Base-by-base conservation (phyloP, 305 asterid genomes). In the Ruellia speciosa region DNA sequence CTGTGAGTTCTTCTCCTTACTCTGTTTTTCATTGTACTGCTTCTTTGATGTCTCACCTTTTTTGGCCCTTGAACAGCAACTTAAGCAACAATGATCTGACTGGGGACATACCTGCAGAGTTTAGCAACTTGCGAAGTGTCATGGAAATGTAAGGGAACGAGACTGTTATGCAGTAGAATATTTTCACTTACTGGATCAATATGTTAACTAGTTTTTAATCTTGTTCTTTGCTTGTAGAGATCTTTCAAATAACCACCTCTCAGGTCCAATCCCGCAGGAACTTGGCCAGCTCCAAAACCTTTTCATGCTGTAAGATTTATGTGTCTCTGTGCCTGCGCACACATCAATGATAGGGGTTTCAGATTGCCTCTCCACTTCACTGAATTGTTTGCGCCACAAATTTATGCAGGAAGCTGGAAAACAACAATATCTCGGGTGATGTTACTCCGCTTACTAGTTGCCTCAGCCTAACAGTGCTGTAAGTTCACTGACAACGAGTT, bases 261-360 rank as follows among this genome's bases (percentile, higher is more conserved):
- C 94, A 1, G 97, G 99, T 47, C 69, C 77, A 12, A 77, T 93
- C 49, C 99, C 99, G 9, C 80, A 65, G 53, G 97, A 86, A 72
- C 84, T 93, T 49, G 75, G 84, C 56, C 97, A 89, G 74, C 99
- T 93, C 70, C 97, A 83, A 64, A 88, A 81, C 68, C 71, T 93
- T 15, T 82, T 78, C 77, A 55, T 79, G 81, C 79, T 93, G 99
- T 93, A 77, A 79, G 96, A 67, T 3, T 54, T 58, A 28, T 33
- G n/a, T 46, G 45, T 50, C 5, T 41, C 10, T 2, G 17, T 7
- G 20, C 41, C 41, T 24, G 3, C 31, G 31, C 31, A 24, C 31
- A 4, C 31, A 24, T 24, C 31, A 24, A 37, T 37, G 41, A 37
- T 7, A n/a, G n/a, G n/a, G n/a, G n/a, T n/a, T n/a, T 37, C 3